These are phyloP conservation scores for Cladosporium sp. DNA, from an alignment of 2,329 filamentous ascomycete species.

Conservation along the genomic window DNA sequence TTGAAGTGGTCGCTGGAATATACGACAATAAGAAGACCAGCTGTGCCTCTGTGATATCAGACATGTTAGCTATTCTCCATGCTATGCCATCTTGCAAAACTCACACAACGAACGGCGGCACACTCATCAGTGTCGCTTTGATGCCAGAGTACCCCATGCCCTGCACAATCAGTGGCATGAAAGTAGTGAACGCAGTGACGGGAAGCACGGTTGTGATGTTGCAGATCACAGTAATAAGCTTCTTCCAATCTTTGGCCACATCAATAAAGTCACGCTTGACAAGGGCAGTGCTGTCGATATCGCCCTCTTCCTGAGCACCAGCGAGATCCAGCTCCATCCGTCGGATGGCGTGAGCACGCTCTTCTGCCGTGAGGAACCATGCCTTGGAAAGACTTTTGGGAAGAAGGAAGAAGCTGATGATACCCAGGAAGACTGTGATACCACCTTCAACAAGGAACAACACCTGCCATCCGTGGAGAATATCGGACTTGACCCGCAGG, in stretches of 20 bases:
- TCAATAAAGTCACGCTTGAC: conserved; percentile 6
- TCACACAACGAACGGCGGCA: neutral
- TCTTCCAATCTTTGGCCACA: conserved; percentile 5
- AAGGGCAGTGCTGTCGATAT: conserved; percentile 1
- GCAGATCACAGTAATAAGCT: neutral
- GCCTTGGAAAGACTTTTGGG: neutral
- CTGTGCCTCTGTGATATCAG: neutral
- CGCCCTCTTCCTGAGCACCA: conserved; percentile 1
- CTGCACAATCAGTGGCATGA: neutral
- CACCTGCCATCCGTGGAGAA: conserved; percentile 1
- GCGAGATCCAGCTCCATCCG: conserved; percentile 2
- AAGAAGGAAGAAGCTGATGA: conserved; percentile 1
- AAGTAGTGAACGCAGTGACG: neutral
- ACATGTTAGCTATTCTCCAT: neutral
- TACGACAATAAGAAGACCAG: neutral
- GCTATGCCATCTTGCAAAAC: neutral
- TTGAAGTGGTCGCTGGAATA: neutral
- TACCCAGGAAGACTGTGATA: neutral
- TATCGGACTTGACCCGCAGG: neutral
- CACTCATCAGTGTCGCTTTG: neutral
- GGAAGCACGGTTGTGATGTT: conserved; percentile 3
- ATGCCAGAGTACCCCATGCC: conserved; percentile 1
- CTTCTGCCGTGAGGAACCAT: neutral
- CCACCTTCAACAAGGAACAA: conserved; percentile 1
- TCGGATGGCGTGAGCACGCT: neutral